Base-by-base conservation (phyloP, 2,329 filamentous ascomycete species). In the Penicillium olsonii region DNA sequence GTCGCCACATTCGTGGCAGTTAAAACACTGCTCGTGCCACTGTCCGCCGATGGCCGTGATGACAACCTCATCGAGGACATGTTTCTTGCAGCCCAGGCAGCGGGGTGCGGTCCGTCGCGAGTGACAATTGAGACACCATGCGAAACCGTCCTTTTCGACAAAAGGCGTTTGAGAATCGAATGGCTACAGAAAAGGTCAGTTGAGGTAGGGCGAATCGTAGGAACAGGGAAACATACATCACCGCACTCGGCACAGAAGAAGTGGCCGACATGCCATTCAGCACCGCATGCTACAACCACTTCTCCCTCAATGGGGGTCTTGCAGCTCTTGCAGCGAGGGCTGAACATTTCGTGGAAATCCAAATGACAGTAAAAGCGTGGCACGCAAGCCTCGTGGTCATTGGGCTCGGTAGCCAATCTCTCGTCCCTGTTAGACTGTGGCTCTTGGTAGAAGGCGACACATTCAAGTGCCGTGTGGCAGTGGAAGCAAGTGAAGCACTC, bases 171-270 rank as follows among this genome's bases (percentile, higher is more conserved):
- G 70, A 0, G 76, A 71, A 54, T 81, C 78, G 58, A 87, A 87
- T 1, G 84, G 83, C 75, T 77, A 44, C 52, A 39, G 14, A 26
- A 33, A 14, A 33, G 29, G 26, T 55, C 14, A 51, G 54, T 61
- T 54, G 64, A 50, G 29, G 46, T 17, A 20, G 3, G 12, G 10
- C 31, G 3, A 35, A 33, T 4, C 26, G 15, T 24, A 10, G 10
- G 15, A 17, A 41, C 34, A n/a, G 19, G 7, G 11, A 33, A 48
- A 55, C 73, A 52, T 69, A 77, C 75, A 74, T 99, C 92, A 59
- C 94, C 94, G 68, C 94, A 99, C 78, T 99, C 91, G 35, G 94
- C 94, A 67, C 94, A 99, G 81, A 99, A 99, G 76, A 99, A 99
- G 74, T 99, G 94, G 0, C 94, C 94, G 45, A 89, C 88, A 70